These are phyloP conservation scores for Rubroshorea leprosula DNA, from an alignment of 345 rosid species.

Conservation along the genomic window DNA sequence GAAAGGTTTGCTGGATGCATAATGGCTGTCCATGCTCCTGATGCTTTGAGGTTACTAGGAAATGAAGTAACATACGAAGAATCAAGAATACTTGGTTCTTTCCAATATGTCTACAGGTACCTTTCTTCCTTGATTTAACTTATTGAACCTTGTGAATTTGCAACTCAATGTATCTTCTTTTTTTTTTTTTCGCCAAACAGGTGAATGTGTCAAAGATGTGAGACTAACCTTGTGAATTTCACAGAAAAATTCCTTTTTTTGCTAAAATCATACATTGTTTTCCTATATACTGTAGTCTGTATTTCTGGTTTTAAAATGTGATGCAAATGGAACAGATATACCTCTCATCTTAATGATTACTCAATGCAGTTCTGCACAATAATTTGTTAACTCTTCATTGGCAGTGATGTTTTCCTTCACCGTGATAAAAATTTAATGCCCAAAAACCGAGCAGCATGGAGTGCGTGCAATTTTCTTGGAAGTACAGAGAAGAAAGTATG, in stretches of 20 bases:
- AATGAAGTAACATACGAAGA: slow-evolving; percentile 66
- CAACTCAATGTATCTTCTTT: too few species aligned
- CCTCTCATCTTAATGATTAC: too few species aligned
- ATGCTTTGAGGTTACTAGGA: slow-evolving; percentile 56
- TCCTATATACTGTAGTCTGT: too few species aligned
- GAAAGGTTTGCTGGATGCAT: slow-evolving; percentile 51
- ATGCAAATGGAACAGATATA: not conserved
- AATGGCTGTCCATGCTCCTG: slow-evolving; percentile 58
- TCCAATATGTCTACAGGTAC: slow-evolving; percentile 77
- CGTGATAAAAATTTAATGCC: slow-evolving; percentile 78
- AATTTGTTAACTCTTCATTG: slow-evolving; percentile 16
- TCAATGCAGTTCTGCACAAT: too few species aligned
- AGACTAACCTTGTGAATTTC: too few species aligned
- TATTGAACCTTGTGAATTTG: too few species aligned
- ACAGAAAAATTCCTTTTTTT: too few species aligned
- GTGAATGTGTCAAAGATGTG: too few species aligned
- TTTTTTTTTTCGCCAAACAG: too few species aligned
- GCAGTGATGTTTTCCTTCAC: slow-evolving; percentile 82
- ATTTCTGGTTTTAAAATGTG: not conserved
- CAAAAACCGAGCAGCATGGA: slow-evolving; percentile 71
- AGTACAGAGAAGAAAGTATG: slow-evolving; percentile 57
- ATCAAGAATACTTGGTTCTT: slow-evolving; percentile 76
- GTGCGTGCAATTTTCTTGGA: slow-evolving; percentile 92
- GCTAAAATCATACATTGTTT: not conserved
- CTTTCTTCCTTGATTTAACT: not conserved